A percentile compares a stretch with the other conserved stretches of the same genome.
phyloP scores from a whole-genome alignment of 805 yeast species.

The Torulaspora quercuum region DNA sequence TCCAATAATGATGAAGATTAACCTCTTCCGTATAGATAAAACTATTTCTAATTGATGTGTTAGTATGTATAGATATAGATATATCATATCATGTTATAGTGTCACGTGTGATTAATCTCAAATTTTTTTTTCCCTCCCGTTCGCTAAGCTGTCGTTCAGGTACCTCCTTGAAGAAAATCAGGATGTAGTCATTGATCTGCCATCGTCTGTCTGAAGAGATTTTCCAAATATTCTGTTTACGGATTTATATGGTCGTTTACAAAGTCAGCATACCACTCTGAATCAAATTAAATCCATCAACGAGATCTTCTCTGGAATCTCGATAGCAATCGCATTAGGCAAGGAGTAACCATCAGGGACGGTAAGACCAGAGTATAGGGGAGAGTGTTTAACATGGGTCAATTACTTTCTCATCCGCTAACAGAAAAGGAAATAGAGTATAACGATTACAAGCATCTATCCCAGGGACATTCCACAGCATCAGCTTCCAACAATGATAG shows the following conservation, averaged over 20 bases:
- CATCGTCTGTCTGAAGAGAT: too few relatives aligned
- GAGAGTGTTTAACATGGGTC: constrained; percentile 52
- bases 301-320: too few relatives aligned
- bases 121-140: constrained; percentile 2
- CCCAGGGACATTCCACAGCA: constrained; percentile 12
- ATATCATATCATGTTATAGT: background rate
- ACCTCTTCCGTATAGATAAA: too few relatives aligned
- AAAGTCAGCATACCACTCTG: too few relatives aligned
- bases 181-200: background rate
- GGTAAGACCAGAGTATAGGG: background rate
- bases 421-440: constrained; percentile 61
- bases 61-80: background rate
- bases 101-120: background rate
- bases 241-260: too few relatives aligned
- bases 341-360: too few relatives aligned
- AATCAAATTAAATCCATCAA: too few relatives aligned
- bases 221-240: too few relatives aligned
- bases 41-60: background rate
- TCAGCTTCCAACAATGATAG: constrained; percentile 6
- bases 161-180: constrained; percentile 3
- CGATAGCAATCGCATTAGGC: too few relatives aligned
- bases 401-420: constrained; percentile 67
- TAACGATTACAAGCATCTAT: constrained; percentile 32
- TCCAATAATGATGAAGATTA: constrained; percentile 10
- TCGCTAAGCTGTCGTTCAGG: constrained; percentile 2